Evolutionary conservation across 1,139 yeast species (phyloP), one percentile per base, ranked within the genome.

Genomic region (Sugiyamaella sp.): DNA sequence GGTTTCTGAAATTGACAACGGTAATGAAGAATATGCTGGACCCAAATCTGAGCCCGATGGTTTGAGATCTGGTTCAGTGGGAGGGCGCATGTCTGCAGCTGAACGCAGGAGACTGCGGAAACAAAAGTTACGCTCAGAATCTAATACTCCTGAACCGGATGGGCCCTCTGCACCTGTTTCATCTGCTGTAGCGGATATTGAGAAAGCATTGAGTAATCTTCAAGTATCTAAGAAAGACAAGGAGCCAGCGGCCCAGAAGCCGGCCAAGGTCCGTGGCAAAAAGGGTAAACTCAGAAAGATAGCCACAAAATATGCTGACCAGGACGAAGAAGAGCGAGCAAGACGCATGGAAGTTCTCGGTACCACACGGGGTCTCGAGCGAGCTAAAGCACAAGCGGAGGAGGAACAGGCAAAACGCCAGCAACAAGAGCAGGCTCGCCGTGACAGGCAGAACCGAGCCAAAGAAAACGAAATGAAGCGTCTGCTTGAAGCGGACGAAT

Each of bases 271-370:
- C 1, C 82, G 97, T 65, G 97, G 97, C 46, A 89, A 87, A 70
- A 88, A 85, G 66, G 84, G 87, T 20, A 90, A 90, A 66, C 67
- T 87, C 69, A 89, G 89, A 74, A 91, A 89, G 68, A 86, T 88
- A 53, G 86, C 86, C 25, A 77, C 81, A 51, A 91, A 90, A 66
- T 93, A 93, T 66, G 90, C 85, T 1, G 90, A 86, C 57, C 98
- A 91, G 54, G 98, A 91, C 66, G 97, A 89, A 53, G 95, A 89
- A 54, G 98, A 93, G 64, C 79, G 90, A 54, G 66, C 72, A 49
- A 64, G 85, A 57, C 79, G 93, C 57, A 82, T 91, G 87, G 83
- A 86, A 56, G 86, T 86, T 1, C 74, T 93, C 49, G 99, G 98
- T 2, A 87, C 96, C 0, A 75, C 86, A 63, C 87, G 86, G 61